Evolutionary conservation across 306 rosid genomes (phyloP).

Genomic region (Purshia tridentata): DNA sequence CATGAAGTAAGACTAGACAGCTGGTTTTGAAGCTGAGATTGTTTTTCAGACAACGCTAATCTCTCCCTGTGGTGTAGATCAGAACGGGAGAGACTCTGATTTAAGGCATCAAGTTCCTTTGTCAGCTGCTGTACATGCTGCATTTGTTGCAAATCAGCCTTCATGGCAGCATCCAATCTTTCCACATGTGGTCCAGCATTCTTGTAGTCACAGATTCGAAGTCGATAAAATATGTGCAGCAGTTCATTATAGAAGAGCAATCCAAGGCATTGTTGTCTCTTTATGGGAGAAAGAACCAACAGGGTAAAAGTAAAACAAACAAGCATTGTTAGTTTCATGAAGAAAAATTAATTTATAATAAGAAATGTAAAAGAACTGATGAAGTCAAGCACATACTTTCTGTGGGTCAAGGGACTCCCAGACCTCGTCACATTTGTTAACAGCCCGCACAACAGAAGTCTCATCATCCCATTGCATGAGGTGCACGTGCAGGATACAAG

Average conservation of each 20-base stretch:
- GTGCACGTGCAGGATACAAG: constrained; percentile 84
- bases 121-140: constrained; percentile 59
- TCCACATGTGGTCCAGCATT: constrained; percentile 85
- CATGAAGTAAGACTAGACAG: constrained; percentile 47
- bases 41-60: constrained; percentile 78
- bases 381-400: constrained; percentile 56
- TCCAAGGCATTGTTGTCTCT: constrained; percentile 78
- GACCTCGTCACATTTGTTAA: constrained; percentile 62
- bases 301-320: neutral
- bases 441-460: constrained; percentile 76
- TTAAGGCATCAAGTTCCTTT: constrained; percentile 68
- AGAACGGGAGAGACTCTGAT: constrained; percentile 79
- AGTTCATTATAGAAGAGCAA: constrained; percentile 85
- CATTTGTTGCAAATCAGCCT: constrained; percentile 68
- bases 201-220: constrained; percentile 94
- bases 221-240: constrained; percentile 81
- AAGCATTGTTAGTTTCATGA: constrained; percentile 18
- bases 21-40: constrained; percentile 62
- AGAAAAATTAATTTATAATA: constrained; percentile 6
- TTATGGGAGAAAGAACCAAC: constrained; percentile 25
- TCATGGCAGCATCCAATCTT: constrained; percentile 89
- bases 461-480: constrained; percentile 95
- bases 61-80: constrained; percentile 79
- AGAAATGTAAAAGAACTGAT: constrained; percentile 6
- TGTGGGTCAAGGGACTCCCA: constrained; percentile 71